Conservation (phyloP, 2,329 filamentous ascomycete species). For the Colletotrichum eleusines region DNA sequence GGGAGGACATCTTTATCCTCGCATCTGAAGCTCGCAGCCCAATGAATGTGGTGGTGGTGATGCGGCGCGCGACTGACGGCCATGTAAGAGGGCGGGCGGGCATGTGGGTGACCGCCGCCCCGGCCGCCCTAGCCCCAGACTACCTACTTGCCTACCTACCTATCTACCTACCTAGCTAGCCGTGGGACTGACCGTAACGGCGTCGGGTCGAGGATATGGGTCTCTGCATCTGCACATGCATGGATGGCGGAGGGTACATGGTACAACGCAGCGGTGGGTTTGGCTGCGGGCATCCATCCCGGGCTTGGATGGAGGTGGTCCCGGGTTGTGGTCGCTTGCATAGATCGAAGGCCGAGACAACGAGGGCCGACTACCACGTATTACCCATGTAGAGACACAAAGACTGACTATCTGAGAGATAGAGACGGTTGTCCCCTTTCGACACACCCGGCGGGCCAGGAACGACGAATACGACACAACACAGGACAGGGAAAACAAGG, state of each 20-base stretch:
- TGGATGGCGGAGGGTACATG: neutral
- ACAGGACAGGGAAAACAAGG: neutral
- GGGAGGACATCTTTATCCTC: constrained; percentile 42
- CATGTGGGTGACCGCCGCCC: constrained; percentile 4
- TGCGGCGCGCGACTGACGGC: constrained; percentile 41
- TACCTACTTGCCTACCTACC: too few relatives aligned
- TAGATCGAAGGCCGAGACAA: constrained; percentile 30
- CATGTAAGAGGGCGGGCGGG: neutral
- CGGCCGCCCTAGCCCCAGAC: neutral
- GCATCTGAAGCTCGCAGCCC: constrained; percentile 37
- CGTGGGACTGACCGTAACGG: constrained; percentile 25
- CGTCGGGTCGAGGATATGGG: constrained; percentile 23
- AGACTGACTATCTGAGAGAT: neutral
- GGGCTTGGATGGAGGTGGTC: constrained; percentile 25
- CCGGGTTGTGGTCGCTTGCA: constrained; percentile 24
- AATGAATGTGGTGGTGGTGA: constrained; percentile 41
- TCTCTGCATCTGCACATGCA: constrained; percentile 6
- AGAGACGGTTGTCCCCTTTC: constrained; percentile 1
- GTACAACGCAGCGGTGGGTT: constrained; percentile 37
- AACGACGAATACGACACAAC: too few relatives aligned
- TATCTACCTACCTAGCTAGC: constrained; percentile 2
- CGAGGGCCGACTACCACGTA: neutral
- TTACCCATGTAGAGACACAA: neutral
- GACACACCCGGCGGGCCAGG: neutral
- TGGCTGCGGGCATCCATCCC: constrained; percentile 25